Conservation (phyloP, 176 grass and related monocot genomes). For the Carex scoparia region DNA sequence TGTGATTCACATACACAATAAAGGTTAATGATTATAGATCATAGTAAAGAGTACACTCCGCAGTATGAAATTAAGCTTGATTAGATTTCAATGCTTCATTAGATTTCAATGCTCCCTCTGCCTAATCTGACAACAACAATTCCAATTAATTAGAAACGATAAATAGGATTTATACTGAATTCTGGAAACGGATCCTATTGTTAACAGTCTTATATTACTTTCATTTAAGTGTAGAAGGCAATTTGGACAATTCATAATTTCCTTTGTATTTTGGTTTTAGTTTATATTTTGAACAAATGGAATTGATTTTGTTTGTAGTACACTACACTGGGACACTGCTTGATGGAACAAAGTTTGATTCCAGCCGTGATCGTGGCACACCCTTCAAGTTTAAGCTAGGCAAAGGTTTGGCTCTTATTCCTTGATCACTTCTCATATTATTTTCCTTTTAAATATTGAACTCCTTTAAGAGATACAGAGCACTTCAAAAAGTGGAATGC, state of each 20-base stretch:
- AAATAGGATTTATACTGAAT: neutral
- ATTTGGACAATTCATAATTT: neutral
- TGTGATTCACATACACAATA: neutral
- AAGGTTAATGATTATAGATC: neutral
- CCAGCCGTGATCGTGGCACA: conserved; percentile 58
- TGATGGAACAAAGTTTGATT: conserved; percentile 81
- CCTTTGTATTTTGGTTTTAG: neutral
- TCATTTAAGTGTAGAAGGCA: neutral
- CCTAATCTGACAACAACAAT: neutral
- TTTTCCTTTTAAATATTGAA: neutral
- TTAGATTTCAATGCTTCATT: neutral
- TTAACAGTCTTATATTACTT: neutral
- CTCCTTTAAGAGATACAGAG: neutral
- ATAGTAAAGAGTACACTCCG: neutral
- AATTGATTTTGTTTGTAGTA: conserved; percentile 32
- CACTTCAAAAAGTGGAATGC: neutral
- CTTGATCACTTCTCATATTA: neutral
- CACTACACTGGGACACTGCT: conserved; percentile 77
- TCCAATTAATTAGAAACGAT: neutral
- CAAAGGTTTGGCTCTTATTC: conserved; percentile 42
- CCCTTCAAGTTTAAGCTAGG: conserved; percentile 74
- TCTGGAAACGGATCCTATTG: neutral
- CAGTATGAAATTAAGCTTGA: too few species aligned
- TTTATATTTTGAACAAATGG: conserved; percentile 2
- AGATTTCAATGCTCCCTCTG: neutral